A percentile compares a stretch with the other conserved stretches of the same genome.
Conservation (phyloP, 1,284 basidiomycete genomes). For the Ustilago shanxiensis region DNA sequence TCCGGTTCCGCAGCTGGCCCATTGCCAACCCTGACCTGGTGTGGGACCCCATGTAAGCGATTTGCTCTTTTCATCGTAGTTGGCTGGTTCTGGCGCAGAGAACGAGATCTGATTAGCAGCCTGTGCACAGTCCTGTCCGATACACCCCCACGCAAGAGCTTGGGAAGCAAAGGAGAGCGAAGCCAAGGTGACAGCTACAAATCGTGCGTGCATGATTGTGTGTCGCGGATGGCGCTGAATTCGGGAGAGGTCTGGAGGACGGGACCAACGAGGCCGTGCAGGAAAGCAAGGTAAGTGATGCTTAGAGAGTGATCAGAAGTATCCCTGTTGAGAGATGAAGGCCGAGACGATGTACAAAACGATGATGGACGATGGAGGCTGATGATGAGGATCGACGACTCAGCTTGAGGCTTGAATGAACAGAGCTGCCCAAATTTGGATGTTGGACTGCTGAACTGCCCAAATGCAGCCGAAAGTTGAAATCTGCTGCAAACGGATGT, state of each 20-base stretch:
- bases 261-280: neutral
- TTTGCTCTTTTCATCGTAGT: conserved; percentile 5
- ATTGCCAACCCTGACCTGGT: conserved; percentile 57
- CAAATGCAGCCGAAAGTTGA: neutral
- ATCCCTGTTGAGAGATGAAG: neutral
- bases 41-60: conserved; percentile 11
- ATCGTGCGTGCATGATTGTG: conserved; percentile 23
- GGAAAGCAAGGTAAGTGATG: neutral
- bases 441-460: conserved; percentile 22
- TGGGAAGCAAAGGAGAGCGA: conserved; percentile 41
- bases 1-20: conserved; percentile 59
- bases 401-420: conserved; percentile 2
- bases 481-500: conserved; percentile 16
- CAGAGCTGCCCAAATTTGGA: conserved; percentile 28
- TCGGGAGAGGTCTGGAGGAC: neutral
- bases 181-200: conserved; percentile 35
- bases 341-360: neutral
- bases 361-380: neutral
- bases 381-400: neutral
- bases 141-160: conserved; percentile 45
- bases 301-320: neutral
- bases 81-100: conserved; percentile 26
- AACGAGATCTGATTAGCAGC: conserved; percentile 48
- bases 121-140: conserved; percentile 42
- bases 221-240: neutral